Evolutionary conservation across 139 green algal genomes (phyloP), one percentile per base, ranked within the genome.

Genomic region (Tetraselmis chui): DNA sequence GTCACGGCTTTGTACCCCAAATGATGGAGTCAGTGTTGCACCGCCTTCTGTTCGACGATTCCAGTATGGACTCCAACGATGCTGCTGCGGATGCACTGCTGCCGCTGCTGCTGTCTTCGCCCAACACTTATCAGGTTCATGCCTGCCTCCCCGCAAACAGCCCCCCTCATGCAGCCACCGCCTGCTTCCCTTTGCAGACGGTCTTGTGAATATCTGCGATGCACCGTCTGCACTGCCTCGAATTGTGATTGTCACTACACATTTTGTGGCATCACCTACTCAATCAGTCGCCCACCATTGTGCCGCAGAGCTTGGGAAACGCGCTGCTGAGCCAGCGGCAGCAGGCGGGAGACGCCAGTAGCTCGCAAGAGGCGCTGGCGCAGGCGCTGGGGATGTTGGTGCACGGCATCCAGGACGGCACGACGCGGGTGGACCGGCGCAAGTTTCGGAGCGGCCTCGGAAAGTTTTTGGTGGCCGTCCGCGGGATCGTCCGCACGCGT

Each of bases 51-150:
- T 84, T 91, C 30, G 88, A 89, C 18, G 89, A 92, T 59, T 31
- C 83, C 1, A 82, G 80, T 0, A 32, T 85, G 1, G 91, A 92
- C 0, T 74, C 89, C 1, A 83, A 92, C 58, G 92, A 94, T 78
- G 82, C 87, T 59, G 86, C 91, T 30, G 88, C 91, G 29, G 92
- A 95, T 81, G 89, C 90, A 30, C 84, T 93, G 80, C 86, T 96
- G 79, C 91, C 92, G 18, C 84, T 95, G 80, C 84, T 93, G 29
- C 82, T 93, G 28, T 79, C 85, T 18, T 87, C 93, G 28, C 88
- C 85, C 0, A 31, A 77, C 0, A 84, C 84, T 2, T 92, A 90
- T 80, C 80, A 88, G 45, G 59, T 90, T 1, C 84, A 83, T 76
- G 81, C 31, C 59, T n/a, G 59, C 25, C 59, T 85, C 32, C 23